Evolutionary conservation across 805 yeast species (phyloP), one percentile per base, ranked within the genome.

Genomic region (Danielia oregonensis): DNA sequence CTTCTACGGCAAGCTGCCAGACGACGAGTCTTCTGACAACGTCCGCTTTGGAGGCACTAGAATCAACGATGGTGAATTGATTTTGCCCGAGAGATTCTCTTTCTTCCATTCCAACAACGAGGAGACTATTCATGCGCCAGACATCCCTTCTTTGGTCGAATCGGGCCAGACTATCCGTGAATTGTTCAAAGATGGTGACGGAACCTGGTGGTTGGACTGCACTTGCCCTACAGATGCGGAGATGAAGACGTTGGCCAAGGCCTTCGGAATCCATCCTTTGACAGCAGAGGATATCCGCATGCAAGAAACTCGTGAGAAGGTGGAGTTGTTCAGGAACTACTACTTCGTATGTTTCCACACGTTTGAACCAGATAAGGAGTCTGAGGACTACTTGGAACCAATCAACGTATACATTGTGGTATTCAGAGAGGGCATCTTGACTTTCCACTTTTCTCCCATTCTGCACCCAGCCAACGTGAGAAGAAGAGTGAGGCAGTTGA

Each of bases 311-410:
- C 88, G 98, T 63, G 98, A 91, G 66, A 91, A 91, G 62, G 97
- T 91, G 19, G 98, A 91, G 63, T 68, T 91, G 42, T 91, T 91
- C 72, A 78, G 79, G 49, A 76, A 78, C 46, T 91, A 91, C 62
- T 91, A 93, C 61, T 88, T 93, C 67, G 95, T 93, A 26, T 86
- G 95, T 72, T 93, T 93, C 76, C 96, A 93, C 59, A 86, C 97
- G 4, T 93, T 93, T 62, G 97, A 88, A 55, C 80, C 83, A 16
- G 96, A 91, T 46, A 52, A 54, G 33, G 93, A 80, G 56, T 76
- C 85, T 35, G 93, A 83, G 49, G 95, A 86, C 43, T 89, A 83
- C 57, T 65, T 83, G 54, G 93, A 83, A 50, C 89, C 89, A 16
- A 79, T 83, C 46, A 44, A 54, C 50, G 82, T 83, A 21, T 83